Evolutionary conservation across 2,329 filamentous ascomycete species (phyloP).

Genomic region (Harringtonia aguacate): DNA sequence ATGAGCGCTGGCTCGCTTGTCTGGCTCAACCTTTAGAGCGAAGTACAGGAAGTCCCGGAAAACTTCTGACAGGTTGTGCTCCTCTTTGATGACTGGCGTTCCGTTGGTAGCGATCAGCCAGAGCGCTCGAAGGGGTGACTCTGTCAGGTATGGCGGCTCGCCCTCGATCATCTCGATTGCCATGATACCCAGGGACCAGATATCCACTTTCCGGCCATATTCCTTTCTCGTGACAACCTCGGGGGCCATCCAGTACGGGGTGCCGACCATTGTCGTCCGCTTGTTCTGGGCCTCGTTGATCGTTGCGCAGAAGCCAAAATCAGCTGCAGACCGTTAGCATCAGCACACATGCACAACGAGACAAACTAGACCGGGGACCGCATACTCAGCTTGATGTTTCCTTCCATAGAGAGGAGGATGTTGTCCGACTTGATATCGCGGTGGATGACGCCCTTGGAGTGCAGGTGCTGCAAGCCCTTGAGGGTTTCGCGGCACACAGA

Average conservation of each 20-base stretch:
- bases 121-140: constrained; percentile 82
- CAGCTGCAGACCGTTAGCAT: constrained; percentile 42
- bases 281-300: constrained; percentile 97
- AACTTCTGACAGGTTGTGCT: constrained; percentile 65
- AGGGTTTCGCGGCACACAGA: constrained; percentile 91
- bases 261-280: constrained; percentile 97
- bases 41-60: constrained; percentile 91
- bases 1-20: constrained; percentile 91
- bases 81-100: constrained; percentile 89
- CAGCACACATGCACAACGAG: neutral
- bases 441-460: constrained; percentile 97
- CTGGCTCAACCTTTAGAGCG: constrained; percentile 91
- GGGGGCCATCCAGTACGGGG: constrained; percentile 99
- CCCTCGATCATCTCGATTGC: constrained; percentile 99
- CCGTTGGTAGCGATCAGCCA: constrained; percentile 97
- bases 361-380: constrained; percentile 10
- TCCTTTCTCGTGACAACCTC: constrained; percentile 96
- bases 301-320: constrained; percentile 97
- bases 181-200: constrained; percentile 98
- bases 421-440: constrained; percentile 99
- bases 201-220: constrained; percentile 96
- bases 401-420: constrained; percentile 84
- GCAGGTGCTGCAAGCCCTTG: constrained; percentile 83
- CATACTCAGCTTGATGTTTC: constrained; percentile 95
- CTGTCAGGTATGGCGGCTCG: constrained; percentile 91